These are phyloP conservation scores for Plenodomus tracheiphilus DNA, from an alignment of 2,329 filamentous ascomycete species.

Conservation along the genomic window DNA sequence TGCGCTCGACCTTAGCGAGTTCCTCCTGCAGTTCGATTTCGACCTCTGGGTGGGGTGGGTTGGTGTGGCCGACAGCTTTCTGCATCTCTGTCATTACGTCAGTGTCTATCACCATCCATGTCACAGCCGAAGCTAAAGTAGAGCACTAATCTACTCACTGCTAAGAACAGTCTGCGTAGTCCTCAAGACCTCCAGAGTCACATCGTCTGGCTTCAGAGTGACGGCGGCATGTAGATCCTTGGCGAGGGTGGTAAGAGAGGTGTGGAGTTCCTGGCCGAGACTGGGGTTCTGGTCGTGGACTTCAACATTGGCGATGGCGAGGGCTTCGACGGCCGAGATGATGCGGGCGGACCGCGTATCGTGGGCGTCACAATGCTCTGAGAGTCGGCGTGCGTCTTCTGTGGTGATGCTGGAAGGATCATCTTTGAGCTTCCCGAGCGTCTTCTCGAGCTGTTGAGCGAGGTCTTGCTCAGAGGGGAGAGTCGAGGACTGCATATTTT, in stretches of 20 bases:
- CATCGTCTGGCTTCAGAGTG: slow-evolving; percentile 24
- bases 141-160: slow-evolving; percentile 23
- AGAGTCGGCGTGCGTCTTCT: slow-evolving; percentile 36
- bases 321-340: slow-evolving; percentile 33
- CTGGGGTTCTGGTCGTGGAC: slow-evolving; percentile 14
- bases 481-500: background rate
- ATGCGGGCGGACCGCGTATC: slow-evolving; percentile 29
- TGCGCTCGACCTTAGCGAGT: slow-evolving; percentile 37
- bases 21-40: slow-evolving; percentile 35
- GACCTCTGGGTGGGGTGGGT: slow-evolving; percentile 33
- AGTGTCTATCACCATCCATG: slow-evolving; percentile 2
- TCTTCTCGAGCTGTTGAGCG: slow-evolving; percentile 3
- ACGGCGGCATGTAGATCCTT: slow-evolving; percentile 34
- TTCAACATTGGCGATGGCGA: slow-evolving; percentile 29
- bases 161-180: slow-evolving; percentile 31
- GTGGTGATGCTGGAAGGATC: slow-evolving; percentile 32
- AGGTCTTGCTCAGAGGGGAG: slow-evolving; percentile 1
- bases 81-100: slow-evolving; percentile 32
- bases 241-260: slow-evolving; percentile 26
- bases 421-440: slow-evolving; percentile 23
- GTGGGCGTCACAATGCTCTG: slow-evolving; percentile 26
- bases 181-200: slow-evolving; percentile 31
- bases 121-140: background rate
- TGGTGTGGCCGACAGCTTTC: slow-evolving; percentile 27
- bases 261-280: slow-evolving; percentile 17